A percentile compares a stretch with the other conserved stretches of the same genome.
These are phyloP conservation scores for Aurifilum marmelostoma DNA, from an alignment of 2,329 filamentous ascomycete genomes.

Conservation along the genomic window DNA sequence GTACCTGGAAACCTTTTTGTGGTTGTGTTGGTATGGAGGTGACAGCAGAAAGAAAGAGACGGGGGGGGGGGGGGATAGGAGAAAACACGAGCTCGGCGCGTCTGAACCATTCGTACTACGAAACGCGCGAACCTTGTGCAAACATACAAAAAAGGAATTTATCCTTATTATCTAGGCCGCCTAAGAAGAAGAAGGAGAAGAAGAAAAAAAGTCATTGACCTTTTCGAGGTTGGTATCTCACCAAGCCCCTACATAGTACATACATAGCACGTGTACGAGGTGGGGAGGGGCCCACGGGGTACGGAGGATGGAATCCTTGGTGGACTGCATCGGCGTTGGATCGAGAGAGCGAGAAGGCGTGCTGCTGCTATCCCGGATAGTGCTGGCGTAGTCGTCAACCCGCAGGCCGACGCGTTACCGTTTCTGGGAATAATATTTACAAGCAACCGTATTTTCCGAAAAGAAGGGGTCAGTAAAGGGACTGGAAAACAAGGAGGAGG, in stretches of 20 bases:
- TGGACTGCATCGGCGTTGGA: not conserved
- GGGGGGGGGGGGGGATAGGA: too few species aligned
- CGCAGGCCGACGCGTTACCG: constrained; percentile 1
- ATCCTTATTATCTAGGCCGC: too few species aligned
- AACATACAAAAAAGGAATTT: too few species aligned
- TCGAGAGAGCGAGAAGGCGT: not conserved
- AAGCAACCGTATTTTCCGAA: not conserved
- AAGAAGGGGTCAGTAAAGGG: not conserved
- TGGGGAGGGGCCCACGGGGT: too few species aligned
- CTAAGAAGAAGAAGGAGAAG: too few species aligned
- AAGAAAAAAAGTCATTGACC: not conserved
- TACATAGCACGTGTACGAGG: not conserved
- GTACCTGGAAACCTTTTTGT: not conserved
- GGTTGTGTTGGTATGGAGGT: not conserved
- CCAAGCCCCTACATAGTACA: not conserved
- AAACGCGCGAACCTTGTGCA: too few species aligned
- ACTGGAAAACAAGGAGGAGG: not conserved
- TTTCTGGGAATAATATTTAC: not conserved
- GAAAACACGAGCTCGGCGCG: not conserved
- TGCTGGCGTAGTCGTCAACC: not conserved
- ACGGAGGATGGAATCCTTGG: not conserved
- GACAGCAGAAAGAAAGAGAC: not conserved
- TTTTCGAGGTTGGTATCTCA: not conserved
- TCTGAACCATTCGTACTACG: not conserved
- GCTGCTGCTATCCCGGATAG: not conserved